A percentile compares a stretch with the other conserved stretches of the same genome.
phyloP scores from a whole-genome alignment of 75 land plant species.

The Picea sitchensis region DNA sequence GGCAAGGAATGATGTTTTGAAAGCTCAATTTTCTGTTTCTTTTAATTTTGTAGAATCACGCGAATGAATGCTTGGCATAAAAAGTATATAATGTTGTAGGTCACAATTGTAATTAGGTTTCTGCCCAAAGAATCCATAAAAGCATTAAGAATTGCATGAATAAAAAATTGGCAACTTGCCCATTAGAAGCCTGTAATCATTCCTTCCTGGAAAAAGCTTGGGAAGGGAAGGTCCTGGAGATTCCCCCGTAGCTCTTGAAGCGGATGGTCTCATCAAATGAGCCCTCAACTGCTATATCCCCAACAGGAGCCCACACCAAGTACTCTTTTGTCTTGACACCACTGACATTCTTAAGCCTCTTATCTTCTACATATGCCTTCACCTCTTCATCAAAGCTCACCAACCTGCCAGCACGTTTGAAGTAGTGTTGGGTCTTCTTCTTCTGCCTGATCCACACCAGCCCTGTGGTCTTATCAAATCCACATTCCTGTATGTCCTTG shows the following conservation, averaged over 20 bases:
- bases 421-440: conserved; percentile 28
- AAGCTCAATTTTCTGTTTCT: neutral
- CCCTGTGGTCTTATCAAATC: conserved; percentile 24
- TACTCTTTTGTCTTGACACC: conserved; percentile 45
- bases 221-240: conserved; percentile 11
- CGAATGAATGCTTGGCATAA: neutral
- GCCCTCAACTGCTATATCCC: conserved; percentile 6
- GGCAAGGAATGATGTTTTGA: neutral
- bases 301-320: conserved; percentile 29
- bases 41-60: neutral
- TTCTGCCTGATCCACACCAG: conserved; percentile 29
- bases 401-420: conserved; percentile 19
- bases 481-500: conserved; percentile 23
- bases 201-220: neutral
- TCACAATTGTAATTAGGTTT: neutral
- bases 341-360: conserved; percentile 22
- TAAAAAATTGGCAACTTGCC: neutral
- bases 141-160: neutral
- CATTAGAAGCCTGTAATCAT: neutral
- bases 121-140: neutral
- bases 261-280: neutral
- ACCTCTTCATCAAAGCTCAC: conserved; percentile 39
- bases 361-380: conserved; percentile 28
- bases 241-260: conserved; percentile 8
- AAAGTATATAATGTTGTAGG: neutral